Percentiles rank a stretch among this genome's conserved stretches.
Evolutionary conservation across 768 basidiomycete genomes (phyloP).

Genomic region (Auricularia auricula-judae): DNA sequence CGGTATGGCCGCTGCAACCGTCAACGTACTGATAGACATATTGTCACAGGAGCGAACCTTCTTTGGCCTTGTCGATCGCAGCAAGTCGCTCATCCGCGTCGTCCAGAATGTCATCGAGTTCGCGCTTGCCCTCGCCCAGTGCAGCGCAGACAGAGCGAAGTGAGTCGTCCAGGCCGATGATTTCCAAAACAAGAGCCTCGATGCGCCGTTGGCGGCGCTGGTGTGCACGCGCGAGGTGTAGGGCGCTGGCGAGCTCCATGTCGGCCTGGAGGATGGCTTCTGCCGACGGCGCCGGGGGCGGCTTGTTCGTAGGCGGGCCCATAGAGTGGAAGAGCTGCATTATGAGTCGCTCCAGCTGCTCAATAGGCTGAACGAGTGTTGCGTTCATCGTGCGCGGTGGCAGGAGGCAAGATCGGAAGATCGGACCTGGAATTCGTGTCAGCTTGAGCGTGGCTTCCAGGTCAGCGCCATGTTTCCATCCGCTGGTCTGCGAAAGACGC

Average conservation of each 20-base stretch:
- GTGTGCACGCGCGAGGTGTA: constrained; percentile 56
- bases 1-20: constrained; percentile 52
- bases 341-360: constrained; percentile 50
- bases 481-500: no score
- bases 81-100: constrained; percentile 67
- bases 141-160: constrained; percentile 62
- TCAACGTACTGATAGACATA: not conserved
- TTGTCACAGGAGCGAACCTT: constrained; percentile 31
- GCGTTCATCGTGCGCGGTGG: constrained; percentile 38
- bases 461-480: no score
- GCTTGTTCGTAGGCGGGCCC: constrained; percentile 53
- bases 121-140: constrained; percentile 54
- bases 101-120: constrained; percentile 56
- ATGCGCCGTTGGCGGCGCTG: constrained; percentile 69
- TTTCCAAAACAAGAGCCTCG: constrained; percentile 59
- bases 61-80: constrained; percentile 59
- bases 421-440: no score
- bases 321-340: constrained; percentile 63
- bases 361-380: constrained; percentile 49
- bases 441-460: no score
- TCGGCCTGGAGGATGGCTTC: constrained; percentile 53
- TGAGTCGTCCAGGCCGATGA: constrained; percentile 50
- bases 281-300: constrained; percentile 49
- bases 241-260: constrained; percentile 48
- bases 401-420: no score